phyloP scores from a whole-genome alignment of 352 stramenopile genomes.

The Phytophthora pistaciae region DNA sequence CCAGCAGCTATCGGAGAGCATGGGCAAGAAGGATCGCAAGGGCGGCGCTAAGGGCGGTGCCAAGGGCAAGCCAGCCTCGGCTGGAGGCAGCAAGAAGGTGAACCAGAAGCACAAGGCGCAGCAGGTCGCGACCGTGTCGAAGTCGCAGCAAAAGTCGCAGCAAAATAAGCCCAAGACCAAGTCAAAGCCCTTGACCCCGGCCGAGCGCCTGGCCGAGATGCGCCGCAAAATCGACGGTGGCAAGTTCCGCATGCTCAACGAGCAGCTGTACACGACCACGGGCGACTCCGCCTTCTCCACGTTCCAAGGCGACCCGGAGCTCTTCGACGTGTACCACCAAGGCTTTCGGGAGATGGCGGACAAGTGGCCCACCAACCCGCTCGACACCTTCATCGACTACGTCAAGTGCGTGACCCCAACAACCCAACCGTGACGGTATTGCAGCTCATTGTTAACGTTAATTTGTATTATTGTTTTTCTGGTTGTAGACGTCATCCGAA shows the following conservation, averaged over 20 bases:
- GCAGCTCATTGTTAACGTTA: neutral
- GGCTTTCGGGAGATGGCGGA: conserved; percentile 98
- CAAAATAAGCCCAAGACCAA: conserved; percentile 29
- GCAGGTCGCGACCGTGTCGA: conserved; percentile 21
- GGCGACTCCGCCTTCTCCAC: conserved; percentile 90
- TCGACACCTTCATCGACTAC: conserved; percentile 97
- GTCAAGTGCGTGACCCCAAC: conserved; percentile 72
- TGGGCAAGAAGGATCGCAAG: conserved; percentile 38
- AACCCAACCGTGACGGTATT: neutral
- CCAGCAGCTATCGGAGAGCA: conserved; percentile 3
- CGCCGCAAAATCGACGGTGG: conserved; percentile 91
- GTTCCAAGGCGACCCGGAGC: conserved; percentile 94
- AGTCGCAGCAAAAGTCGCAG: conserved; percentile 34
- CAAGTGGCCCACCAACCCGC: conserved; percentile 97
- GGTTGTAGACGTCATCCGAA: conserved; percentile 62
- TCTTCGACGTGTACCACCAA: conserved; percentile 98
- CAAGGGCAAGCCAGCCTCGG: conserved; percentile 32
- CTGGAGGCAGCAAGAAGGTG: conserved; percentile 32
- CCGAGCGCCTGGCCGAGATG: conserved; percentile 77
- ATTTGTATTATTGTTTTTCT: conserved; percentile 6
- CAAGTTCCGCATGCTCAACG: conserved; percentile 99
- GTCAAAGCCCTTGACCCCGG: conserved; percentile 28
- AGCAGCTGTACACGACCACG: conserved; percentile 98
- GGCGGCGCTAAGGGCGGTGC: conserved; percentile 11
- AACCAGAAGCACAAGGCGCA: conserved; percentile 31